Evolutionary conservation across 208 protist species (phyloP).

Genomic region (Acanthamoeba lenticulata): DNA sequence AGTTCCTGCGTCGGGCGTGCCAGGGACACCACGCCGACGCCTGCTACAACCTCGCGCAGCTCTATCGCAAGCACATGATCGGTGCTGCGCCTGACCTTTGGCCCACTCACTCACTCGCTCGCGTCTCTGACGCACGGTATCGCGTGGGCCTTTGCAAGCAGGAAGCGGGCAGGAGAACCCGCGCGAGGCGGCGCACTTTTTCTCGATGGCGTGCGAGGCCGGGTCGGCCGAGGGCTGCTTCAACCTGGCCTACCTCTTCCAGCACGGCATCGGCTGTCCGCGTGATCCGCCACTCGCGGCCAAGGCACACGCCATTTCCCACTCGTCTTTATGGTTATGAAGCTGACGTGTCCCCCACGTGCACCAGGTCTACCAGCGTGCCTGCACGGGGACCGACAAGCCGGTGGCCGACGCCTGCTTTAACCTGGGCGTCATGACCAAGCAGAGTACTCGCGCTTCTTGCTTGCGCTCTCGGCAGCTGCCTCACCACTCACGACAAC

Average conservation of each 20-base stretch:
- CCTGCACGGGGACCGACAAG: background rate
- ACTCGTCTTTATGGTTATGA: too few species aligned
- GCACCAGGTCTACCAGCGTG: background rate
- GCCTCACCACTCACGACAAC: background rate
- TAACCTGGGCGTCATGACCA: slow-evolving; percentile 13
- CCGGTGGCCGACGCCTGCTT: background rate
- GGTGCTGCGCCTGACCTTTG: too few species aligned
- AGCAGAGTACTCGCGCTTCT: too few species aligned
- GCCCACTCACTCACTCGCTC: too few species aligned
- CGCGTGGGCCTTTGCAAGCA: too few species aligned
- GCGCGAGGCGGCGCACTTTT: background rate
- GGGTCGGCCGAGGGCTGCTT: background rate
- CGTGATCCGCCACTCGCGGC: background rate
- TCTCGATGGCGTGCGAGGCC: background rate
- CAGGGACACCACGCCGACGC: background rate
- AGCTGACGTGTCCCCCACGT: too few species aligned
- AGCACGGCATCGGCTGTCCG: slow-evolving; percentile 22
- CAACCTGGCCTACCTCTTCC: slow-evolving; percentile 14
- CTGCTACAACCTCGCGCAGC: slow-evolving; percentile 28
- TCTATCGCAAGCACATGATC: slow-evolving; percentile 45
- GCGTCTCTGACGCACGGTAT: background rate
- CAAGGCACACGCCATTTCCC: background rate
- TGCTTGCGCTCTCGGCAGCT: background rate
- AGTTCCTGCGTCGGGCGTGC: background rate
- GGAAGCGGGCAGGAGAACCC: background rate